Base-by-base conservation (phyloP, 2,329 filamentous ascomycete genomes). In the Ustulina deusta region DNA sequence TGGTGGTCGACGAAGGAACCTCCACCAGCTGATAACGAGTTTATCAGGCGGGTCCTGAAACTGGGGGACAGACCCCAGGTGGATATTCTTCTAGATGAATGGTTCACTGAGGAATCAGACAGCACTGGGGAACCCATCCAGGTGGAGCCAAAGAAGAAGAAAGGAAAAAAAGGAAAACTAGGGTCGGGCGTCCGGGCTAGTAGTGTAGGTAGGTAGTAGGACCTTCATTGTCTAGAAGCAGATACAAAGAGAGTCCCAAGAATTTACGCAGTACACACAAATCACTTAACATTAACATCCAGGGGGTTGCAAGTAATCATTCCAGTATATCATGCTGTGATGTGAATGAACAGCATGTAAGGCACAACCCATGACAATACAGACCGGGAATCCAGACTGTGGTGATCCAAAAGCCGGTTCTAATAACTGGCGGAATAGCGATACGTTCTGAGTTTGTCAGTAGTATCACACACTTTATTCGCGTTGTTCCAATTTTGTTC, bases 11-110 rank as follows among this genome's bases (percentile, higher is more conserved):
- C 58, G 25, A 65, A 65, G 52, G 73, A 76, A 55, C 42, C 77
- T 36, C 63, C 66, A n/a, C 68, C 58, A 25, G 73, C 69, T 36
- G 72, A 75, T 29, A 74, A 66, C 40, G 56, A 68, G 29, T 76
- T 77, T 61, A 67, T 75, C 11, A 56, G 69, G 46, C 72, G 68
- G 32, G 71, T 75, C 63, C 72, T 77, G 69, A 74, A 76, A 69
- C 52, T 76, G 52, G 75, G 74, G 15, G 74, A 75, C 61, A 67
- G 75, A 60, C 75, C 75, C n/a, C 74, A 72, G n/a, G 69, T 72
- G 13, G 66, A 73, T 66, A 66, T 75, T 11, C 69, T 77, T 36
- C 56, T 65, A n/a, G 74, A 77, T 54, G 42, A 66, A 55, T 76
- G 72, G 74, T 76, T 77, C 61, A 69, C 62, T 15, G 71, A 74